A percentile compares a stretch with the other conserved stretches of the same genome.
Conservation (phyloP, 805 yeast genomes). For the Wickerhamomyces rabaulensis region DNA sequence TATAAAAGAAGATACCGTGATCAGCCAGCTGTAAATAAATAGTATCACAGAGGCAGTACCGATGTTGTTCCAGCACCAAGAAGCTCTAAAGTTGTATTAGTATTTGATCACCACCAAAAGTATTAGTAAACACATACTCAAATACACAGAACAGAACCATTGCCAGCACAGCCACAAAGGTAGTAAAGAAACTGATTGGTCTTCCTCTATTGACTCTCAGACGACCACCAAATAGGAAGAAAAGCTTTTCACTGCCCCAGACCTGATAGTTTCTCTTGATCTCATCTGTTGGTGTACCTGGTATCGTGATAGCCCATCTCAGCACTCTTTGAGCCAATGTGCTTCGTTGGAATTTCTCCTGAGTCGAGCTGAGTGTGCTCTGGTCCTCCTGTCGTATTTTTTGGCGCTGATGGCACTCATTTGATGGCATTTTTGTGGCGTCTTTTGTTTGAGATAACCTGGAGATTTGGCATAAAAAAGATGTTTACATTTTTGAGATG, state of each 20-base stretch:
- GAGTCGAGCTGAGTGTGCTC: neutral
- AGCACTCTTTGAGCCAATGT: conserved; percentile 8
- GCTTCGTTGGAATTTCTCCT: neutral
- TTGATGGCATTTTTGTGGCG: neutral
- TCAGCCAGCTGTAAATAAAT: conserved; percentile 53
- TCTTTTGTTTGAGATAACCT: neutral
- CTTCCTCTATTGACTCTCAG: conserved; percentile 40
- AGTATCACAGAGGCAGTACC: conserved; percentile 53
- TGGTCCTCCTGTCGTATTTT: neutral
- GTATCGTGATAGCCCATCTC: conserved; percentile 21
- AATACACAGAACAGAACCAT: conserved; percentile 50
- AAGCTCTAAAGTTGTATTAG: conserved; percentile 22
- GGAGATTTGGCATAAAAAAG: too few relatives aligned
- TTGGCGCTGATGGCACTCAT: neutral
- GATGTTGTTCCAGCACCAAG: conserved; percentile 52
- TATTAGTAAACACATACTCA: conserved; percentile 26
- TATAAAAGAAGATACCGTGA: conserved; percentile 43
- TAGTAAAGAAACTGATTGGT: conserved; percentile 30
- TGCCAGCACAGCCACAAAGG: conserved; percentile 36
- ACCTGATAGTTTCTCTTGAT: conserved; percentile 35
- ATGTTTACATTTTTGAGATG: neutral
- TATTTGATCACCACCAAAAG: neutral
- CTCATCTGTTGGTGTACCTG: conserved; percentile 2
- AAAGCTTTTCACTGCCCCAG: conserved; percentile 34
- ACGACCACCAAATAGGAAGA: conserved; percentile 65